Evolutionary conservation across 2,329 filamentous ascomycete genomes (phyloP).

Genomic region (Aspergillus sojae): DNA sequence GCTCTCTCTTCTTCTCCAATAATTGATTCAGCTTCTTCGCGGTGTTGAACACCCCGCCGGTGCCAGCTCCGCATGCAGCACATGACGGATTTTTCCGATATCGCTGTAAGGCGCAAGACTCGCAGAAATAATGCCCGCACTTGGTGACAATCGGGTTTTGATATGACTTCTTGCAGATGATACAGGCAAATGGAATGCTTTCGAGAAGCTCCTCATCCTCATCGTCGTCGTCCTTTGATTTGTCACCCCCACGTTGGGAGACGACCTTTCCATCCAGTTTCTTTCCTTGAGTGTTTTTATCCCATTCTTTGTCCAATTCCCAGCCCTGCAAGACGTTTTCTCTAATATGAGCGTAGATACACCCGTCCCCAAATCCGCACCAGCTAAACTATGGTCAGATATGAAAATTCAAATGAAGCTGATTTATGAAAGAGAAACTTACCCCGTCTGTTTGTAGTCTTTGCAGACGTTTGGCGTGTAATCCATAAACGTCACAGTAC

Average conservation of each 20-base stretch:
- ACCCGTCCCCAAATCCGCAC: slow-evolving; percentile 68
- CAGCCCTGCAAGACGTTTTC: slow-evolving; percentile 82
- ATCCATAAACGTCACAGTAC: slow-evolving; percentile 87
- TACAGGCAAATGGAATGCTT: slow-evolving; percentile 85
- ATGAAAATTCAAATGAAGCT: not conserved
- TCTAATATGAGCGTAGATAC: slow-evolving; percentile 68
- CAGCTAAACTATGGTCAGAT: not conserved
- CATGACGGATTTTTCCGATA: slow-evolving; percentile 87
- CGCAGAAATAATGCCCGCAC: slow-evolving; percentile 96
- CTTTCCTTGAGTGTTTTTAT: slow-evolving; percentile 69
- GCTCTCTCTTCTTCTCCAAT: slow-evolving; percentile 69
- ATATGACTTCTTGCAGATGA: slow-evolving; percentile 81
- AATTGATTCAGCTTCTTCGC: slow-evolving; percentile 82
- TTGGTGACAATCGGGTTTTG: slow-evolving; percentile 80
- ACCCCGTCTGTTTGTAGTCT: slow-evolving; percentile 82
- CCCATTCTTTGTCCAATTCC: slow-evolving; percentile 95
- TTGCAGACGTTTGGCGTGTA: slow-evolving; percentile 94
- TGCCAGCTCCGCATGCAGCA: slow-evolving; percentile 81
- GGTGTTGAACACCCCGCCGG: slow-evolving; percentile 85
- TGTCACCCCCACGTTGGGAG: slow-evolving; percentile 47
- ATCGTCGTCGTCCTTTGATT: slow-evolving; percentile 50
- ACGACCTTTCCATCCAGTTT: slow-evolving; percentile 50
- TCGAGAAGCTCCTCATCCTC: slow-evolving; percentile 74
- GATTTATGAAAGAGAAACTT: not conserved
- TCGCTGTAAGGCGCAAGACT: slow-evolving; percentile 80